Percentiles rank a stretch among this genome's conserved stretches.
phyloP scores from a whole-genome alignment of 2,329 filamentous ascomycete species.

The Cadophora sp. region DNA sequence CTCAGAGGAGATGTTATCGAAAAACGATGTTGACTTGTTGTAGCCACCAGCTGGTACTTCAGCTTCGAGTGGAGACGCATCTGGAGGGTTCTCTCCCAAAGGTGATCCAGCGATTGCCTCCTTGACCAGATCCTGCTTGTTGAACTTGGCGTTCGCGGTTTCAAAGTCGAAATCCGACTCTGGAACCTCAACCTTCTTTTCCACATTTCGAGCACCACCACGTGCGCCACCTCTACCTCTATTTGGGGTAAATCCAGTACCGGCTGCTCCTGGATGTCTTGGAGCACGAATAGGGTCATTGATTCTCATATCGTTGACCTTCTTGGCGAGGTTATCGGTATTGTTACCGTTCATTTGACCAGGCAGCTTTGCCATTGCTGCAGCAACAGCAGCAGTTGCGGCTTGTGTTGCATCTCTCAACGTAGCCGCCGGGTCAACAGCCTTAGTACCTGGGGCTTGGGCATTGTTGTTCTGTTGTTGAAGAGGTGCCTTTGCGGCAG shows the following conservation, averaged over 20 bases:
- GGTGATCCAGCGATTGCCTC: constrained; percentile 87
- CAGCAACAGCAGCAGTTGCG: constrained; percentile 78
- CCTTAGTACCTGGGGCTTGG: constrained; percentile 27
- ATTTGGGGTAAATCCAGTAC: constrained; percentile 45
- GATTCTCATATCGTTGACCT: constrained; percentile 78
- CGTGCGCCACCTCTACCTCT: constrained; percentile 53
- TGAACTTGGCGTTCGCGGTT: constrained; percentile 85
- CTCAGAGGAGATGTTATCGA: constrained; percentile 97
- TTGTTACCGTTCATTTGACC: constrained; percentile 48
- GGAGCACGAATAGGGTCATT: constrained; percentile 61
- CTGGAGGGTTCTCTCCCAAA: constrained; percentile 55
- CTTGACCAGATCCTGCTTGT: constrained; percentile 83
- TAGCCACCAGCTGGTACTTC: constrained; percentile 66
- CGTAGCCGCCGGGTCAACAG: constrained; percentile 44
- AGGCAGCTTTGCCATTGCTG: constrained; percentile 77
- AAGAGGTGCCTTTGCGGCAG: constrained; percentile 49
- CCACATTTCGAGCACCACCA: constrained; percentile 46
- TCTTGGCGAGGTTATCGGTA: constrained; percentile 75
- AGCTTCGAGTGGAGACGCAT: constrained; percentile 49
- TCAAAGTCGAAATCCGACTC: constrained; percentile 93
- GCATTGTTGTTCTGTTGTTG: constrained; percentile 44
- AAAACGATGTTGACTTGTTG: constrained; percentile 90
- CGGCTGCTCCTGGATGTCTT: constrained; percentile 52
- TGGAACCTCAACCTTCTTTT: constrained; percentile 84
- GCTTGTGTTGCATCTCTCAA: constrained; percentile 75